These are phyloP conservation scores for Spraguea lophii DNA, from an alignment of 371 early-diverging fungal genomes.

Conservation along the genomic window DNA sequence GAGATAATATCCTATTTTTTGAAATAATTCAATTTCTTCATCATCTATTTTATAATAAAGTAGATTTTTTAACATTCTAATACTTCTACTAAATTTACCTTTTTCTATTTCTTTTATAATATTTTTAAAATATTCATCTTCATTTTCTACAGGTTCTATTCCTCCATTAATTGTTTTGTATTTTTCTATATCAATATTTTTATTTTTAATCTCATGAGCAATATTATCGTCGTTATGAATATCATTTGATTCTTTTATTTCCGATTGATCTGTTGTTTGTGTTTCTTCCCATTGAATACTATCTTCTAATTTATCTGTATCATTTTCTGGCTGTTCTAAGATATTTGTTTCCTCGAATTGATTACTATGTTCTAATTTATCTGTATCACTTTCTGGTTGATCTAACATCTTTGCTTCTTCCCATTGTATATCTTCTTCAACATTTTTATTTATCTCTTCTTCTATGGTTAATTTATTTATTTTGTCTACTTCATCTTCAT, in stretches of 20 bases:
- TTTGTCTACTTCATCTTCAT: neutral
- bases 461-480: neutral
- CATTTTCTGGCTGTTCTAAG: neutral
- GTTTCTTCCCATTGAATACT: neutral
- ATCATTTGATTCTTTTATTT: too few relatives aligned
- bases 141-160: conserved; percentile 4
- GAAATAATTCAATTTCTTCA: neutral
- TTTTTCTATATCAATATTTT: conserved; percentile 4
- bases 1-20: conserved; percentile 20
- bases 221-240: too few relatives aligned
- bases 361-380: neutral
- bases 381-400: neutral
- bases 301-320: neutral
- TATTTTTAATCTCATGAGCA: too few relatives aligned
- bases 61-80: neutral
- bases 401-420: neutral
- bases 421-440: neutral
- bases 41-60: neutral
- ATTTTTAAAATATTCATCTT: conserved; percentile 1
- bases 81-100: neutral
- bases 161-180: conserved; percentile 16
- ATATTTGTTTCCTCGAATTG: neutral
- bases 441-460: neutral
- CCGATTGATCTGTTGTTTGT: too few relatives aligned
- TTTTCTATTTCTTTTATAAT: neutral